Base-by-base conservation (phyloP, 2,329 filamentous ascomycete species). In the Ophiostoma himal-ulmi region DNA sequence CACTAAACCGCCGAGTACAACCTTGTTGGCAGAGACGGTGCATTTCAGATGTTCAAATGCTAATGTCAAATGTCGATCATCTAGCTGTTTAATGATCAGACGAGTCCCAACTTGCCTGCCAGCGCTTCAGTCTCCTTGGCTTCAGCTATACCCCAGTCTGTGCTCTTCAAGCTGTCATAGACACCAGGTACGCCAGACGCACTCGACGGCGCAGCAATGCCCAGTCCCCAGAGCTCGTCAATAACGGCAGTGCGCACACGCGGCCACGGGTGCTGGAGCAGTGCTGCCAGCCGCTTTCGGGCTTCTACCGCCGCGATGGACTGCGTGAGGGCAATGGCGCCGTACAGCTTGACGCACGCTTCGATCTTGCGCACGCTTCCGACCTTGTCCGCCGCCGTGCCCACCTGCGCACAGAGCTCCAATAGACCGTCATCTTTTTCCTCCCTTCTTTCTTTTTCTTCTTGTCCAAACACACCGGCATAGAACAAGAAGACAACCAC, bases 201-300 rank as follows among this genome's bases (percentile, higher is more conserved):
- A 36, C 7, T 17, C 6, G 60, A 30, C n/a, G 41, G 7, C 1
- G 20, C 17, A 64, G n/a, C 67, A 52, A 11, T 8, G 22, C 67
- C 68, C 48, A 69, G 10, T 22, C 77, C 80, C 85, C 85, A 90
- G 44, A 90, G 77, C 78, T 87, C 86, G 74, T 90, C 88, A 5
- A 87, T 83, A 20, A 87, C 87, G 65, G 82, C 77, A 72, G 79
- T 85, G 72, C 89, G 81, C 74, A 96, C 88, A 75, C 86, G 86
- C 6, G 94, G 93, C 83, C 92, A 97, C 0, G 92, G 92, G 81
- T 97, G 94, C 71, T 88, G 79, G 73, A 97, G 81, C 82, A 97
- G 86, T 30, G 85, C 88, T 0, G 86, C 85, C 57, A 97, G 81
- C 77, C 93, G 91, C 77, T 85, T 88, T 69, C 88, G 79, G 3